Evolutionary conservation across 352 stramenopile species (phyloP), one percentile per base, ranked within the genome.

Genomic region (Pythium aristosporum): DNA sequence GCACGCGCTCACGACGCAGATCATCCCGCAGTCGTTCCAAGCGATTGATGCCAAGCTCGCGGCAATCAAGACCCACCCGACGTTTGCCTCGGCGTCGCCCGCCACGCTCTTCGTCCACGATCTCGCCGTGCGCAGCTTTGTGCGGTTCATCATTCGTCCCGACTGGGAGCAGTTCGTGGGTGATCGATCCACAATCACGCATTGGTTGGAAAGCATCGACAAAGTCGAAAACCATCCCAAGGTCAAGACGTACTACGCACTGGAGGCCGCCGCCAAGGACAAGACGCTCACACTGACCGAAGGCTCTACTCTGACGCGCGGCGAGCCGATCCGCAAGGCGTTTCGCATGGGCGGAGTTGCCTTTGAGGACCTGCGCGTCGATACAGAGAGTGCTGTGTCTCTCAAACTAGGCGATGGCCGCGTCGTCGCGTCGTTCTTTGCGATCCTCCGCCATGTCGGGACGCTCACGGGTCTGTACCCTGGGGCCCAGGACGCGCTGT

Each of bases 191-290:
- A 58, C 52, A 49, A 54, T 65, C 39, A 39, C 30, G 13, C 49
- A 59, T 36, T 65, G 36, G 59, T 48, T 37, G 5, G 32, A 13
- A n/a, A 59, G 49, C 49, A 32, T 65, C n/a, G 15, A 37, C 28
- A 57, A 59, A n/a, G 59, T 65, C 13, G 41, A 78, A 23, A 64
- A 55, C 12, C 58, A 77, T 54, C 73, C 77, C 0, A 65, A 73
- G 13, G 64, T 91, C 57, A 85, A 80, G 58, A 70, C 90, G 5
- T 95, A 92, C 64, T 92, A 92, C 58, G 28, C 65, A 13, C 47
- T 71, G 41, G 50, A 63, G 7, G 13, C 79, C 71, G 21, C 71
- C 83, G 41, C 28, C 2, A 32, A 42, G 2, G 20, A 46, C 5
- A 54, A 72, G 2, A 56, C 67, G 11, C 68, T 89, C 56, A 85